Base-by-base conservation (phyloP, 164 flowering plant species). In the Malania oleifera region DNA sequence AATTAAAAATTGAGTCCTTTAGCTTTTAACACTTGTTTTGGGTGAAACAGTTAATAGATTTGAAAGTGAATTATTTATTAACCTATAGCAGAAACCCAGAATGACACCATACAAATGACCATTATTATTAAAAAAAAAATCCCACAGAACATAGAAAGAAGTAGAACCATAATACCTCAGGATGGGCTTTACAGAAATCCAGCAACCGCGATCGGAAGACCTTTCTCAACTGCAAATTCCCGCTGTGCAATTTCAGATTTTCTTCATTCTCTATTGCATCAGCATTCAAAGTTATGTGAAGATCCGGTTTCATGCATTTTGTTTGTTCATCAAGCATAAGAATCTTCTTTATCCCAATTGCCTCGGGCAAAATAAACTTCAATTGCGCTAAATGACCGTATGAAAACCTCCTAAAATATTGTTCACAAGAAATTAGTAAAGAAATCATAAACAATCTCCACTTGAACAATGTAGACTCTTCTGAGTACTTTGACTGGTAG, bases 311-410 rank as follows among this genome's bases (percentile, higher is more conserved):
- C 91, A 79, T 86, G 63, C 92, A 83, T 25, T 70, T 59, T 0
- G 91, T 90, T 29, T 68, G 63, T 71, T 90, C 95, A 67, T 88
- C 95, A 15, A 63, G 74, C 22, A 57, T 31, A 9, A 75, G 70
- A 12, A 77, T 67, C 64, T 73, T 88, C 75, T 76, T 77, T 20
- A 78, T 25, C 67, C 67, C 72, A 64, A 93, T 77, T 0, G 64
- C 92, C 56, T 86, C 97, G 0, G 86, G 96, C 40, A 90, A 64
- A 19, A 90, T 67, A 53, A 73, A 78, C 80, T 86, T 93, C 74
- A 93, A 4, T 54, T 86, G 97, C n/a, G 95, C 89, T 70, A 93
- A 79, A 63, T 93, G 91, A 5, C 59, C 39, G 55, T 76, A 46
- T 0, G 81, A 62, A 67, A 93, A 87, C 75, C 87, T 82, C 96